Percentiles rank a stretch among this genome's conserved stretches.
These are phyloP conservation scores for Hansenula lynferdii DNA, from an alignment of 1,139 yeast genomes.

Conservation along the genomic window DNA sequence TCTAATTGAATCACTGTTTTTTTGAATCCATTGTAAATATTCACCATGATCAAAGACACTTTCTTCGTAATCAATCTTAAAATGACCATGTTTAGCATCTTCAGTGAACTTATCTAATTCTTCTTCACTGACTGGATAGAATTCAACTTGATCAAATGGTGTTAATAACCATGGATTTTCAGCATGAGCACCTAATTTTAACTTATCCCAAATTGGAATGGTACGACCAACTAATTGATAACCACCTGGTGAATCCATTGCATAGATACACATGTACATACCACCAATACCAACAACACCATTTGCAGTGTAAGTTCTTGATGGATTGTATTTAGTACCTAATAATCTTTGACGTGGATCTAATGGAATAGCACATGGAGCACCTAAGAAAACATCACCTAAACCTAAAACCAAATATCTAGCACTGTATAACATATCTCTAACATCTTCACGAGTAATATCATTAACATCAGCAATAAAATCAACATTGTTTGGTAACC, in stretches of 20 bases:
- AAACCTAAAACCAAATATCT: conserved; percentile 88
- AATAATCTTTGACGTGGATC: conserved; percentile 93
- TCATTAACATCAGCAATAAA: conserved; percentile 88
- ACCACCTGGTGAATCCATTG: conserved; percentile 99
- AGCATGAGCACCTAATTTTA: conserved; percentile 64
- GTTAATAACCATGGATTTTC: conserved; percentile 84
- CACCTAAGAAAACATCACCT: conserved; percentile 96
- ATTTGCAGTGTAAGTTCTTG: conserved; percentile 92
- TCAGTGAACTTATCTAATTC: conserved; percentile 71
- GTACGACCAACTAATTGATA: conserved; percentile 96
- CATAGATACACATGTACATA: conserved; percentile 96
- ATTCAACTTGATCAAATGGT: conserved; percentile 93
- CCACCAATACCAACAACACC: conserved; percentile 99
- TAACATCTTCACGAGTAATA: conserved; percentile 67
- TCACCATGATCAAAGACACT: conserved; percentile 77
- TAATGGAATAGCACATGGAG: conserved; percentile 97
- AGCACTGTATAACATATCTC: conserved; percentile 82
- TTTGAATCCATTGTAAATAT: conserved; percentile 75
- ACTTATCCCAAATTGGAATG: conserved; percentile 95
- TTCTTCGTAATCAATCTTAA: conserved; percentile 68
- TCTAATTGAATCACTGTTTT: conserved; percentile 65
- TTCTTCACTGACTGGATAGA: conserved; percentile 83
- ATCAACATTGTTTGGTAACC: conserved; percentile 97
- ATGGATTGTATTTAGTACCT: conserved; percentile 94
- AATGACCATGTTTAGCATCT: conserved; percentile 77